phyloP scores from a whole-genome alignment of 495 filamentous ascomycete species.

The Usnea hakonensis region DNA sequence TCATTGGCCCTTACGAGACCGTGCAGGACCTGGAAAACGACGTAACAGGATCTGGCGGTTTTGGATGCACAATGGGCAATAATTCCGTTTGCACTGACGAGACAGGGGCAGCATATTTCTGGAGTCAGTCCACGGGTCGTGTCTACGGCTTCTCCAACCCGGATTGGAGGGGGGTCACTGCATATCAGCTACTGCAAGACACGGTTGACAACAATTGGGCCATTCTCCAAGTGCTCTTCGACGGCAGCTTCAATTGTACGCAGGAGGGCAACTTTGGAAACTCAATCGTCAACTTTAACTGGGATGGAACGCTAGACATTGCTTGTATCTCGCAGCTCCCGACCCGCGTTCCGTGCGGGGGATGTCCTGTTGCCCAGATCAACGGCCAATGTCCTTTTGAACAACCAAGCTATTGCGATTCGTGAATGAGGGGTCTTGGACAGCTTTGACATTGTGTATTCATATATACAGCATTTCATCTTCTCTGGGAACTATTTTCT shows the following conservation, averaged over 20 bases:
- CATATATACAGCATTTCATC: not conserved
- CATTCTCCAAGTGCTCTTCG: conserved; percentile 15
- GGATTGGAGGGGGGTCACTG: not conserved
- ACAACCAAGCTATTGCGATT: not conserved
- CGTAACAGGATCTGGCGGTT: not conserved
- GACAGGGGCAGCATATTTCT: not conserved
- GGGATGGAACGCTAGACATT: conserved; percentile 15
- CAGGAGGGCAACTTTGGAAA: conserved; percentile 5
- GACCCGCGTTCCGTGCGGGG: not conserved
- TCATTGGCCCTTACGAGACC: conserved; percentile 5
- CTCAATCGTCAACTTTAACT: conserved; percentile 14
- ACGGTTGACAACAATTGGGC: conserved; percentile 16
- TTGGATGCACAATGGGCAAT: conserved; percentile 2
- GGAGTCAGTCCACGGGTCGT: conserved; percentile 9
- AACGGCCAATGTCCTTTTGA: not conserved
- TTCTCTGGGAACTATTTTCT: not conserved
- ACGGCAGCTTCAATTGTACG: conserved; percentile 21
- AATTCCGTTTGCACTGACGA: not conserved
- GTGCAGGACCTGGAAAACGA: not conserved
- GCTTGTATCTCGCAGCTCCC: conserved; percentile 17
- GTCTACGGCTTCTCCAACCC: conserved; percentile 2
- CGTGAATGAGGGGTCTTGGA: not conserved
- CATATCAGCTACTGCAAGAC: conserved; percentile 12
- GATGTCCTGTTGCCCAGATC: not conserved
- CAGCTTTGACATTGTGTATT: not conserved